Evolutionary conservation across 2,329 filamentous ascomycete genomes (phyloP), one percentile per base, ranked within the genome.

Genomic region (Akanthomyces muscarius): DNA sequence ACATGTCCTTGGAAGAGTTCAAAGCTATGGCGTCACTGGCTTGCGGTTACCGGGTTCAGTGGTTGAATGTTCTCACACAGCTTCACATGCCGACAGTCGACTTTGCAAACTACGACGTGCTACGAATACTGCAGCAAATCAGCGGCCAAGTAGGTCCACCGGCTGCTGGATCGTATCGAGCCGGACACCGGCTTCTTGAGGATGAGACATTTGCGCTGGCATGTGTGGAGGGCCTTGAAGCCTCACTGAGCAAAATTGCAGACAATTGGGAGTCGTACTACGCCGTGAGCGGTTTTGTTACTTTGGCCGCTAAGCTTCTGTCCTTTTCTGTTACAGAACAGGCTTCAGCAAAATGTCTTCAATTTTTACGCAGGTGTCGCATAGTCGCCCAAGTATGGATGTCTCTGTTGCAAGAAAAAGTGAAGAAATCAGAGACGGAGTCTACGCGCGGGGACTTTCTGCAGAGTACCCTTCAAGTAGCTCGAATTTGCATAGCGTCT

Each of bases 1-100:
- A 53, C 16, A 5, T 63, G 8, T 52, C 61, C 1, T 23, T 48
- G 66, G 14, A 77, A 82, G 0, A 61, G 57, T 33, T 53, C 42
- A 13, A 48, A 14, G 41, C 54, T 1, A 51, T 63, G 41, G 47
- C 45, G 10, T 21, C 54, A 5, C 23, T 63, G 25, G 54, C 55
- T 13, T 53, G 47, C 21, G 61, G 61, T 3, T 41, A 38, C 18
- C 28, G 48, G 5, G 2, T 63, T 8, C 61, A 58, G 44, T 63
- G 61, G 61, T 11, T 59, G 44, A 63, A 59, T 23, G 23, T 63
- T 16, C 54, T 63, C 8, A 25, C 23, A 11, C 61, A 63, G 28
- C 61, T 63, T 14, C 30, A 52, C 41, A 52, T 52, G 53, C 61
- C 61, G 1, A 25, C 36, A 1, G 25, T 58, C 3, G 47, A 51